These are phyloP conservation scores for Delonix regia DNA, from an alignment of 306 rosid species.

Conservation along the genomic window DNA sequence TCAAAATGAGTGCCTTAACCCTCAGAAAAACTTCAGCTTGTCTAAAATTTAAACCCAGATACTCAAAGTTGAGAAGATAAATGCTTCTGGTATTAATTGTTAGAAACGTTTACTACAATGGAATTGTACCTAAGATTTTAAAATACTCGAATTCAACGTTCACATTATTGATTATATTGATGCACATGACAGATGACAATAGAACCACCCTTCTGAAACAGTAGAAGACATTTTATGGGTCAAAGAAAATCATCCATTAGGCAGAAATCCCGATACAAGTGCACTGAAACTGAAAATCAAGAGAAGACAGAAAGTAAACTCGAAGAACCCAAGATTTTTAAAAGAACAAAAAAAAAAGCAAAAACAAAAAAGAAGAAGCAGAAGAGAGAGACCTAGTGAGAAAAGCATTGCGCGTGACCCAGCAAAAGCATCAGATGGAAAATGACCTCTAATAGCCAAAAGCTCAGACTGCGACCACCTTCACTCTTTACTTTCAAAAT, in stretches of 20 bases:
- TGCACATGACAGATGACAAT: not conserved
- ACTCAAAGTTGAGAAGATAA: too few species aligned
- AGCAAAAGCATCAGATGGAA: constrained; percentile 45
- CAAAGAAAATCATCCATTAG: not conserved
- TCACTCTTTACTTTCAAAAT: constrained; percentile 42
- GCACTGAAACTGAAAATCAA: not conserved
- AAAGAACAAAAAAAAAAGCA: too few species aligned
- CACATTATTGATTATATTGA: not conserved
- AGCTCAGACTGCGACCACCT: constrained; percentile 30
- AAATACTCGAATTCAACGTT: not conserved
- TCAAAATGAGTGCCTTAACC: too few species aligned
- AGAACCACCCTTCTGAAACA: not conserved
- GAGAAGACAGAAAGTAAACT: not conserved
- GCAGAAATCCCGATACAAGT: constrained; percentile 1
- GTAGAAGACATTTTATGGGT: not conserved
- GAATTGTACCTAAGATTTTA: too few species aligned
- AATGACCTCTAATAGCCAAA: constrained; percentile 41
- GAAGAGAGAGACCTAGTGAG: constrained; percentile 24
- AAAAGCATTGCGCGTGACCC: constrained; percentile 55
- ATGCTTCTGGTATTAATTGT: too few species aligned
- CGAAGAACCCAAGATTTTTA: constrained; percentile 2
- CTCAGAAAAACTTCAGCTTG: too few species aligned
- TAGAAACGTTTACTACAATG: too few species aligned
- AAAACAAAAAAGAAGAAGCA: not conserved
- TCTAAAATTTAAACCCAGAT: too few species aligned